These are phyloP conservation scores for Apophysomyces sp. DNA, from an alignment of 371 early-diverging fungal genomes.

Conservation along the genomic window DNA sequence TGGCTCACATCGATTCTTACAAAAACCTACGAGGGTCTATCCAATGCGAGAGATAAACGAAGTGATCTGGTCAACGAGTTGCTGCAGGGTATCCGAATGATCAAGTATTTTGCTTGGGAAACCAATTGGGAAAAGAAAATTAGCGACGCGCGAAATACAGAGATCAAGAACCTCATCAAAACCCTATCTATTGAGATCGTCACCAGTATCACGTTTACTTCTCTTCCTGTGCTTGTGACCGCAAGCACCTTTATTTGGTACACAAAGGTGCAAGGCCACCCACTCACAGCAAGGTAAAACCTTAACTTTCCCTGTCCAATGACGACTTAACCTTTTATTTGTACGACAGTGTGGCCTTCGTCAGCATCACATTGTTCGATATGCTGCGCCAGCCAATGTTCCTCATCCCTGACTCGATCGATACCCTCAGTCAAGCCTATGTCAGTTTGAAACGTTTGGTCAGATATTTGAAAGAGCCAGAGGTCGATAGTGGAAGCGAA, in stretches of 20 bases:
- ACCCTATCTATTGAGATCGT: constrained; percentile 40
- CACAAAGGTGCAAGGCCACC: constrained; percentile 52
- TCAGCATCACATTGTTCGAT: constrained; percentile 59
- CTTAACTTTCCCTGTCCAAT: background rate
- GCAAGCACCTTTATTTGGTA: constrained; percentile 58
- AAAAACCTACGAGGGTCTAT: constrained; percentile 15
- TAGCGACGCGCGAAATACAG: constrained; percentile 48
- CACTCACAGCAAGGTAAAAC: constrained; percentile 33
- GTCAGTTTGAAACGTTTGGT: constrained; percentile 56
- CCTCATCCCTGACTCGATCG: constrained; percentile 43
- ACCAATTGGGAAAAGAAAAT: constrained; percentile 53
- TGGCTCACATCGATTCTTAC: constrained; percentile 35
- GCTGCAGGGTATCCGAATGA: constrained; percentile 66
- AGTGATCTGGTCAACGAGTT: constrained; percentile 55
- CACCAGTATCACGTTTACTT: constrained; percentile 38
- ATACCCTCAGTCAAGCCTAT: constrained; percentile 37
- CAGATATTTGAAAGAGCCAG: constrained; percentile 53
- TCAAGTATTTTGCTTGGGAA: constrained; percentile 73
- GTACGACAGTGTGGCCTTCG: constrained; percentile 50
- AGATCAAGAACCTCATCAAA: constrained; percentile 44
- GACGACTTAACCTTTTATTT: background rate
- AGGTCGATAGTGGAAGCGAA: constrained; percentile 33
- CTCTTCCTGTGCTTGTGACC: constrained; percentile 58
- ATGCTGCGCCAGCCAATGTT: constrained; percentile 54
- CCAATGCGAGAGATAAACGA: constrained; percentile 40